A percentile compares a stretch with the other conserved stretches of the same genome.
These are phyloP conservation scores for Pythium scleroteichum DNA, from an alignment of 352 stramenopile species.

Conservation along the genomic window DNA sequence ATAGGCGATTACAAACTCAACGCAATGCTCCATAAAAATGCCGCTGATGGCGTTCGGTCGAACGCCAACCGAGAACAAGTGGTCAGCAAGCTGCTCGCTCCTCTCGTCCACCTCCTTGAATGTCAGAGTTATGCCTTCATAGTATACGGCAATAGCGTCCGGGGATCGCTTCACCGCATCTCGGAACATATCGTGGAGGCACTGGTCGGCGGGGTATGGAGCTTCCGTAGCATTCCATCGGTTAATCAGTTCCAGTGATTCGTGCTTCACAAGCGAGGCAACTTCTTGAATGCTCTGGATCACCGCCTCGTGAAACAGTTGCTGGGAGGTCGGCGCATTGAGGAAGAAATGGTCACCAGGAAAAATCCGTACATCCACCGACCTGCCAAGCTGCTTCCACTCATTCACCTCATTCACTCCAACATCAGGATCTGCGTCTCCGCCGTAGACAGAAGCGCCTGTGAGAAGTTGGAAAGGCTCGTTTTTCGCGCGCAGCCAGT, in stretches of 20 bases:
- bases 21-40: conserved; percentile 92
- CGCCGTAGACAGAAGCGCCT: conserved; percentile 56
- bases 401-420: conserved; percentile 34
- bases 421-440: conserved; percentile 41
- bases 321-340: conserved; percentile 21
- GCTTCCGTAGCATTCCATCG: conserved; percentile 49
- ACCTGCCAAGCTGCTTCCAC: conserved; percentile 37
- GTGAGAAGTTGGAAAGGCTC: conserved; percentile 28
- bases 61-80: conserved; percentile 62
- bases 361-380: conserved; percentile 49
- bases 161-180: conserved; percentile 66
- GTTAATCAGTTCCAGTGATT: conserved; percentile 50
- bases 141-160: conserved; percentile 67
- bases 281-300: conserved; percentile 42
- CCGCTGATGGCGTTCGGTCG: conserved; percentile 69
- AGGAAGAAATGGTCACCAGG: conserved; percentile 67
- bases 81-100: conserved; percentile 63
- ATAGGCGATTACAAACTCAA: conserved; percentile 91
- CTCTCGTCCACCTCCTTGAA: conserved; percentile 73
- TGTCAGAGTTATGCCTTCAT: conserved; percentile 65
- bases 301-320: conserved; percentile 35
- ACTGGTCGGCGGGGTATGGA: conserved; percentile 67
- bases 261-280: conserved; percentile 35
- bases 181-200: conserved; percentile 81
- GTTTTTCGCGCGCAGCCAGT: conserved; percentile 34